Evolutionary conservation across 2,329 filamentous ascomycete species (phyloP).

Genomic region (Dactylellina drechsleri): DNA sequence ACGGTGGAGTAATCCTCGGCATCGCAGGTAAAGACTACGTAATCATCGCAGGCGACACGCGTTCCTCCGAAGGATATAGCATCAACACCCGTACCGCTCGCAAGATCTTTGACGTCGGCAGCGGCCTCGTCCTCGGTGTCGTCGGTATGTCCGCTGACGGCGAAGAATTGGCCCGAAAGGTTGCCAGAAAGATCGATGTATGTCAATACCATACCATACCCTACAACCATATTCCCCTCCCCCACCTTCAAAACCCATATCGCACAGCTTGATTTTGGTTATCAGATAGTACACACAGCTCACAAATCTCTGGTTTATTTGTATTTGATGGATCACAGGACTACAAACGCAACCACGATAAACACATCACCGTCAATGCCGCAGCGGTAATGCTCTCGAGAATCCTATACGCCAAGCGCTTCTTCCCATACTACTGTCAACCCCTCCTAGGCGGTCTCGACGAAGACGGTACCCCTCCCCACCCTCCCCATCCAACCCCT

Average conservation of each 20-base stretch:
- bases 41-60: slow-evolving; percentile 96
- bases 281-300: not conserved
- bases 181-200: slow-evolving; percentile 59
- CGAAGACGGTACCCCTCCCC: slow-evolving; percentile 70
- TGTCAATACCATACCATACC: not conserved
- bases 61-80: slow-evolving; percentile 94
- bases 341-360: slow-evolving; percentile 63
- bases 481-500: not conserved
- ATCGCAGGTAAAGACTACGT: slow-evolving; percentile 94
- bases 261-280: not conserved
- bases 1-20: slow-evolving; percentile 93
- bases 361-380: slow-evolving; percentile 91
- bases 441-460: slow-evolving; percentile 94
- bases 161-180: slow-evolving; percentile 73
- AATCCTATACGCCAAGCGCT: slow-evolving; percentile 95
- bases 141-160: slow-evolving; percentile 97
- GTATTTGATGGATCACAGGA: slow-evolving; percentile 50
- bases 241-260: not conserved
- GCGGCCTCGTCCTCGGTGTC: slow-evolving; percentile 90
- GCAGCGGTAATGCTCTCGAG: slow-evolving; percentile 95
- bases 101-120: slow-evolving; percentile 97
- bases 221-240: not conserved
- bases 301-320: not conserved
- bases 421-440: slow-evolving; percentile 98
- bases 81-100: slow-evolving; percentile 97